phyloP scores from a whole-genome alignment of 192 early-diverging fungal species.

The Podila minutissima region DNA sequence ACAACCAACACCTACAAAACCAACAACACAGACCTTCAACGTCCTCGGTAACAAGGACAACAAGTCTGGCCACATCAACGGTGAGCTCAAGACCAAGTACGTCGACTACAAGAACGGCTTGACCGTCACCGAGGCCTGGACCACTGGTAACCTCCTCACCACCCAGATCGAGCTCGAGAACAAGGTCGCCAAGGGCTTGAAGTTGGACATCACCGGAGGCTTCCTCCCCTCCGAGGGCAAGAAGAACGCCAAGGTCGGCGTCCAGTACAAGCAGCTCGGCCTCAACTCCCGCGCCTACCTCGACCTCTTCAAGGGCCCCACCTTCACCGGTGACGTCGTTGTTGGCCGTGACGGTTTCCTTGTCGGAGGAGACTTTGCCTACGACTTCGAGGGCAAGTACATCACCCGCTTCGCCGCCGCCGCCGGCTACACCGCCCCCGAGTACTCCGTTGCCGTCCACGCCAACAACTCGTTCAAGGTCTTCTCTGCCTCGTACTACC shows the following conservation, averaged over 20 bases:
- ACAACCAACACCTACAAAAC: neutral
- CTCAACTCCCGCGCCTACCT: constrained; percentile 88
- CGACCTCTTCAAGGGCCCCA: constrained; percentile 96
- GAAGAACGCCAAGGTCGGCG: constrained; percentile 82
- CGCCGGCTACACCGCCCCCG: constrained; percentile 85
- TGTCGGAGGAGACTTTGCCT: constrained; percentile 92
- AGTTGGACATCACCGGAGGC: constrained; percentile 89
- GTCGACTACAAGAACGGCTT: constrained; percentile 91
- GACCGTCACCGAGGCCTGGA: constrained; percentile 96
- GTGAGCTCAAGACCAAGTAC: constrained; percentile 98
- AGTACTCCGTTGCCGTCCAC: constrained; percentile 91
- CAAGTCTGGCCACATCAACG: constrained; percentile 92
- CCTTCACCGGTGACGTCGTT: constrained; percentile 87
- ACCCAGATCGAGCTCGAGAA: constrained; percentile 93
- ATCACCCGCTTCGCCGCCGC: constrained; percentile 89
- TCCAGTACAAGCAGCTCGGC: constrained; percentile 96
- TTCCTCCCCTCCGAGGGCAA: constrained; percentile 86
- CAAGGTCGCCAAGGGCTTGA: constrained; percentile 95
- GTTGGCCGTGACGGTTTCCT: constrained; percentile 91
- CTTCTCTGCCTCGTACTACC: constrained; percentile 96
- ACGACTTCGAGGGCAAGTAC: constrained; percentile 91
- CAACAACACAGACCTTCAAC: constrained; percentile 33
- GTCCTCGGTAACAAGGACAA: constrained; percentile 85
- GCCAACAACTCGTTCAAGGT: constrained; percentile 90
- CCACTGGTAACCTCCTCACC: constrained; percentile 90